phyloP scores from a whole-genome alignment of 2,329 filamentous ascomycete species.

The Sporothrix inflata region DNA sequence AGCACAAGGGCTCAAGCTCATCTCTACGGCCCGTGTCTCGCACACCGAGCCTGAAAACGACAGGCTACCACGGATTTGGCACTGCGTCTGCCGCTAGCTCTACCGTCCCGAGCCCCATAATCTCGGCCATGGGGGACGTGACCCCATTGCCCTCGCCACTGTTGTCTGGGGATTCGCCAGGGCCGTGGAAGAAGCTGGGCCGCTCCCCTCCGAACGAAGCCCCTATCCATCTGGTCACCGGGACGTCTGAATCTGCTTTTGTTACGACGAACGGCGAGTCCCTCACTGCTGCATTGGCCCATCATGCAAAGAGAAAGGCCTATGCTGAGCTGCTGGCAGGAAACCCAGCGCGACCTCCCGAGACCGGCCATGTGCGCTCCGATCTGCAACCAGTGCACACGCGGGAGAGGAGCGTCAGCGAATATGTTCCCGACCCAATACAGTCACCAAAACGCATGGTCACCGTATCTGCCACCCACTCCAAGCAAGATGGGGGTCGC shows the following conservation, averaged over 20 bases:
- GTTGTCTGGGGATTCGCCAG: conserved; percentile 65
- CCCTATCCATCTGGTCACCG: conserved; percentile 42
- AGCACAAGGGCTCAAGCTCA: conserved; percentile 49
- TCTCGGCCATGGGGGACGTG: conserved; percentile 75
- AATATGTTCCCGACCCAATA: conserved; percentile 77
- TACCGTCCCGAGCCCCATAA: conserved; percentile 70
- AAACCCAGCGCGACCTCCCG: conserved; percentile 30
- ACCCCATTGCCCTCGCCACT: conserved; percentile 80
- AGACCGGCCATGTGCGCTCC: conserved; percentile 35
- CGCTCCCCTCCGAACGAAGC: conserved; percentile 52
- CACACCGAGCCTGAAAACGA: conserved; percentile 63
- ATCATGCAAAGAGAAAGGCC: conserved; percentile 60
- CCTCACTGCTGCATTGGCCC: conserved; percentile 53
- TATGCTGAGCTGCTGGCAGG: conserved; percentile 53
- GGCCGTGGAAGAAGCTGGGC: conserved; percentile 64
- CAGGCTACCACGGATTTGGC: conserved; percentile 53
- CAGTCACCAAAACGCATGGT: conserved; percentile 71
- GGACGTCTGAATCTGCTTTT: conserved; percentile 51
- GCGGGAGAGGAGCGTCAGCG: conserved; percentile 83
- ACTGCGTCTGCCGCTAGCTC: conserved; percentile 64
- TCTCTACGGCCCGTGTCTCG: conserved; percentile 58
- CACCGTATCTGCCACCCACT: conserved; percentile 68
- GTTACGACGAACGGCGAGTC: conserved; percentile 57
- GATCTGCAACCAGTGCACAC: conserved; percentile 52
- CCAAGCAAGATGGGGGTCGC: conserved; percentile 44